These are phyloP conservation scores for Calycina marina DNA, from an alignment of 2,329 filamentous ascomycete genomes.

Conservation along the genomic window DNA sequence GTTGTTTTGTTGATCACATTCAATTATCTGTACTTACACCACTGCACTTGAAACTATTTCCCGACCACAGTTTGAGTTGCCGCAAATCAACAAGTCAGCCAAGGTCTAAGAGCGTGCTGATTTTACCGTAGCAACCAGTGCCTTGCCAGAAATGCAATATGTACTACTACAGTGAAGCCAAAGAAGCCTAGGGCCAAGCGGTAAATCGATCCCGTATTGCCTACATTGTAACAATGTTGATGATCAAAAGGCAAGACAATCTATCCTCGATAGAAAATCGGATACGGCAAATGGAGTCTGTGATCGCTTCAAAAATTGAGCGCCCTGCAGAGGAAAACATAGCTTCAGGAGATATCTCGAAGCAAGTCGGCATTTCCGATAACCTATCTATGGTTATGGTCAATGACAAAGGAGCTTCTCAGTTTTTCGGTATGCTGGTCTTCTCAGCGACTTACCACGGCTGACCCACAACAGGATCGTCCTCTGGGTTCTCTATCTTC, in stretches of 20 bases:
- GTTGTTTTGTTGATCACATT: no score
- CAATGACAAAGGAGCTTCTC: constrained; percentile 1
- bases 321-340: not conserved
- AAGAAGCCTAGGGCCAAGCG: not conserved
- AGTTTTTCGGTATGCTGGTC: not conserved
- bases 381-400: constrained; percentile 1
- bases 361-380: not conserved
- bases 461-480: constrained; percentile 7
- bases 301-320: not conserved
- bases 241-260: not conserved
- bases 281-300: not conserved
- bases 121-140: no score
- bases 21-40: no score
- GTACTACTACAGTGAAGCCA: not conserved
- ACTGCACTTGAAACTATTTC: no score
- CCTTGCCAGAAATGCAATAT: not conserved
- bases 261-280: not conserved
- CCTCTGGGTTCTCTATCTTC: constrained; percentile 16
- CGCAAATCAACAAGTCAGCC: no score
- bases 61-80: no score
- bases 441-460: not conserved
- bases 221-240: not conserved
- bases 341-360: not conserved
- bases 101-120: no score
- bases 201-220: not conserved